Conservation (phyloP, 2,329 filamentous ascomycete genomes). For the Leptographium radiaticola region DNA sequence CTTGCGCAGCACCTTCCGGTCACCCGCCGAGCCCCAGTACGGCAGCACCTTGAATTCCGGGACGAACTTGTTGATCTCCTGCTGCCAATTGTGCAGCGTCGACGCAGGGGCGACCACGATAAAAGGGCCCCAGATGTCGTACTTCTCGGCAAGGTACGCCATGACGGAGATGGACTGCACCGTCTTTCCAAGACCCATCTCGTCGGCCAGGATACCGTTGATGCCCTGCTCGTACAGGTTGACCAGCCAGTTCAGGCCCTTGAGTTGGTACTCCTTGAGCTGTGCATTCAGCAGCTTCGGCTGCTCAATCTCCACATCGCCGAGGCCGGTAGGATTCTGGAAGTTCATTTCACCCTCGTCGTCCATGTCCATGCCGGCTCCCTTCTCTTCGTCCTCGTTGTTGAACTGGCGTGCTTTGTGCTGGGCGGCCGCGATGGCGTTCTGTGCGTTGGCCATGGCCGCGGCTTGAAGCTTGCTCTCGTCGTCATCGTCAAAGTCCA, state of each 20-base stretch:
- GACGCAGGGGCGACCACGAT: slow-evolving; percentile 92
- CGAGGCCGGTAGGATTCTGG: slow-evolving; percentile 91
- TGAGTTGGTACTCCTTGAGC: slow-evolving; percentile 97
- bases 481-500: slow-evolving; percentile 93
- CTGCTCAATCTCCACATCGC: slow-evolving; percentile 87
- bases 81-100: slow-evolving; percentile 98
- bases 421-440: slow-evolving; percentile 87
- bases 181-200: slow-evolving; percentile 99
- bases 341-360: slow-evolving; percentile 99
- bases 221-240: slow-evolving; percentile 99
- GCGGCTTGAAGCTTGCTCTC: slow-evolving; percentile 69
- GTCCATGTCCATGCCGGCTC: slow-evolving; percentile 43
- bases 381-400: slow-evolving; percentile 39
- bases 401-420: slow-evolving; percentile 91
- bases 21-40: slow-evolving; percentile 91
- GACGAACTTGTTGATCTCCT: slow-evolving; percentile 92
- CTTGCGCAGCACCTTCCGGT: slow-evolving; percentile 91
- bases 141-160: slow-evolving; percentile 93
- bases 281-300: slow-evolving; percentile 87
- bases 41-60: slow-evolving; percentile 89
- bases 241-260: slow-evolving; percentile 98
- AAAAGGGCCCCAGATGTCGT: slow-evolving; percentile 98
- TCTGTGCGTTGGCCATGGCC: slow-evolving; percentile 90
- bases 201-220: slow-evolving; percentile 96
- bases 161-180: slow-evolving; percentile 99